These are phyloP conservation scores for Trifolium pratense DNA, from an alignment of 306 rosid genomes.

Conservation along the genomic window DNA sequence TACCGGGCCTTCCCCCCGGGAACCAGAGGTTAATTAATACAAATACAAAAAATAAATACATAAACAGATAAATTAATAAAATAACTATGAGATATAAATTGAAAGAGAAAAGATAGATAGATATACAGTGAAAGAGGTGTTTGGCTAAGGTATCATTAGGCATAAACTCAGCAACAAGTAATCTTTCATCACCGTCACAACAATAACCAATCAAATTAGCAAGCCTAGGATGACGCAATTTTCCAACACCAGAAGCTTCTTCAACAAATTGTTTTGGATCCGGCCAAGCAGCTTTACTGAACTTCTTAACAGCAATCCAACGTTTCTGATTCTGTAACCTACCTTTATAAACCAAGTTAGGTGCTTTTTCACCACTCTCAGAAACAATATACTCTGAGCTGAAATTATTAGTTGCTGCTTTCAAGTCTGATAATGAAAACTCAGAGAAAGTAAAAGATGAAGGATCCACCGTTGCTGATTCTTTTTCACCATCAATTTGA, in stretches of 20 bases:
- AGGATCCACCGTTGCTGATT: not conserved
- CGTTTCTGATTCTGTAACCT: slow-evolving; percentile 64
- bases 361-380: slow-evolving; percentile 91
- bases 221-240: slow-evolving; percentile 76
- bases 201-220: slow-evolving; percentile 94
- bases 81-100: too few relatives aligned
- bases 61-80: too few relatives aligned
- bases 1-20: too few relatives aligned
- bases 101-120: too few relatives aligned
- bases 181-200: slow-evolving; percentile 95
- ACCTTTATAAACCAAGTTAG: slow-evolving; percentile 87
- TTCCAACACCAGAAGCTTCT: slow-evolving; percentile 91
- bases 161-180: slow-evolving; percentile 96
- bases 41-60: not conserved
- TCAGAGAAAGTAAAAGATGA: slow-evolving; percentile 60
- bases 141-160: slow-evolving; percentile 97
- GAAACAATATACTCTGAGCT: slow-evolving; percentile 81
- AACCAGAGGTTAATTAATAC: not conserved
- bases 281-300: slow-evolving; percentile 91
- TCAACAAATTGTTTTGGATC: slow-evolving; percentile 94
- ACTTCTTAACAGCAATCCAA: slow-evolving; percentile 97
- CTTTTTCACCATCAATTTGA: not conserved
- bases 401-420: slow-evolving; percentile 84
- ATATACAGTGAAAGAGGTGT: slow-evolving; percentile 85
- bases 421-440: slow-evolving; percentile 77